Conservation (phyloP, 805 yeast species). For the Priceomyces melissophilus region DNA sequence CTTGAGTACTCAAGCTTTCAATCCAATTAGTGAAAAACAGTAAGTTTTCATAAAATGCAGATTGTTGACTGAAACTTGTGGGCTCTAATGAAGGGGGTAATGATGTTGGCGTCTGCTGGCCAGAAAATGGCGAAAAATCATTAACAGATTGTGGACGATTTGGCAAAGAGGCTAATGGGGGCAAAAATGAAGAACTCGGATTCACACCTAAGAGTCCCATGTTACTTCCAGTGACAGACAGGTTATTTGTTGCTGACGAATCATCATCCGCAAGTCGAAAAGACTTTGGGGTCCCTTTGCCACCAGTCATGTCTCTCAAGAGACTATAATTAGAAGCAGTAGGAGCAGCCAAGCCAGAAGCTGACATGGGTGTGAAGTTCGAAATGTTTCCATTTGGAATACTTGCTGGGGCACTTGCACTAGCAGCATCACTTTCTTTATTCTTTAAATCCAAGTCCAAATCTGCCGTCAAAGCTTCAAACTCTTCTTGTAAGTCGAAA, state of each 20-base stretch:
- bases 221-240: slow-evolving; percentile 15
- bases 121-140: slow-evolving; percentile 28
- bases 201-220: slow-evolving; percentile 22
- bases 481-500: slow-evolving; percentile 44
- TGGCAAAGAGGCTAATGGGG: slow-evolving; percentile 27
- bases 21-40: slow-evolving; percentile 50
- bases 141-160: slow-evolving; percentile 42
- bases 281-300: slow-evolving; percentile 7
- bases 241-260: slow-evolving; percentile 15
- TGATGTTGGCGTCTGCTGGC: slow-evolving; percentile 10
- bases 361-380: neutral
- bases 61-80: slow-evolving; percentile 12
- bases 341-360: slow-evolving; percentile 13
- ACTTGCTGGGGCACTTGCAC: slow-evolving; percentile 4
- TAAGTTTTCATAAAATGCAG: slow-evolving; percentile 49
- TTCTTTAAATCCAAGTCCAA: slow-evolving; percentile 41
- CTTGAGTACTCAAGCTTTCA: slow-evolving; percentile 47
- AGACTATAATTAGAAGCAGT: slow-evolving; percentile 12
- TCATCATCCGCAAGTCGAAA: slow-evolving; percentile 18
- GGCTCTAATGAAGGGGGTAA: slow-evolving; percentile 9
- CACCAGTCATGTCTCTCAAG: slow-evolving; percentile 7
- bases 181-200: slow-evolving; percentile 20
- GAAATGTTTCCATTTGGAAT: neutral
- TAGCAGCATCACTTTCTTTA: slow-evolving; percentile 5
- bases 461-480: slow-evolving; percentile 44